phyloP scores from a whole-genome alignment of 164 flowering plant species.

The Hamamelis virginiana region DNA sequence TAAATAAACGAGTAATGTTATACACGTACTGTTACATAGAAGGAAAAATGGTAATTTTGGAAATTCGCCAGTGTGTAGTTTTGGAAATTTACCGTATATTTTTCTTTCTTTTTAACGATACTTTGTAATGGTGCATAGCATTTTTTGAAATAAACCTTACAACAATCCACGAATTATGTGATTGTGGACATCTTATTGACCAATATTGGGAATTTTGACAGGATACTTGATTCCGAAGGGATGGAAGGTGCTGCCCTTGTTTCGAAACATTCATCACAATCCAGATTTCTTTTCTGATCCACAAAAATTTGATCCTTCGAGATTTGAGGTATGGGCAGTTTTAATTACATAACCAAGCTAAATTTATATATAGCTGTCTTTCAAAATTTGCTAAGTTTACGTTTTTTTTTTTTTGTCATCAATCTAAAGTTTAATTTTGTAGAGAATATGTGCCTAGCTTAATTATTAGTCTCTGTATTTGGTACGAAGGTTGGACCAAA shows the following conservation, averaged over 20 bases:
- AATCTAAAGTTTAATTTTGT: too few relatives aligned
- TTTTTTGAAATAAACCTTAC: too few relatives aligned
- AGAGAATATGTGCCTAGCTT: too few relatives aligned
- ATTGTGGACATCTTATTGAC: background rate
- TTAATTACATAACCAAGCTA: too few relatives aligned
- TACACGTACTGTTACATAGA: too few relatives aligned
- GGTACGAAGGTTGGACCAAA: conserved; percentile 55
- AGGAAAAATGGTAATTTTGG: too few relatives aligned
- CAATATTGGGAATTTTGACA: conserved; percentile 25
- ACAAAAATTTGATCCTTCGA: conserved; percentile 76
- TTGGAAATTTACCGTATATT: too few relatives aligned
- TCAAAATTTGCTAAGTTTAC: too few relatives aligned
- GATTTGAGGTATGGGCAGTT: conserved; percentile 67
- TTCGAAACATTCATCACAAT: conserved; percentile 89
- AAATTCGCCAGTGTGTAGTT: too few relatives aligned
- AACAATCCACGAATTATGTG: background rate
- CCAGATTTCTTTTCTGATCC: conserved; percentile 71
- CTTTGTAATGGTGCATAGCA: too few relatives aligned
- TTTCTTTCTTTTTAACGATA: too few relatives aligned
- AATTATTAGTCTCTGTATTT: background rate
- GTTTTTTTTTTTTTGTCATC: background rate
- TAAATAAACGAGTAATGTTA: too few relatives aligned
- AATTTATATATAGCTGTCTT: background rate
- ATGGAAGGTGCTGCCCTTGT: conserved; percentile 93
- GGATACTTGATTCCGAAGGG: conserved; percentile 94